These are phyloP conservation scores for Aspergillus bertholletiae DNA, from an alignment of 495 filamentous ascomycete genomes.

Conservation along the genomic window DNA sequence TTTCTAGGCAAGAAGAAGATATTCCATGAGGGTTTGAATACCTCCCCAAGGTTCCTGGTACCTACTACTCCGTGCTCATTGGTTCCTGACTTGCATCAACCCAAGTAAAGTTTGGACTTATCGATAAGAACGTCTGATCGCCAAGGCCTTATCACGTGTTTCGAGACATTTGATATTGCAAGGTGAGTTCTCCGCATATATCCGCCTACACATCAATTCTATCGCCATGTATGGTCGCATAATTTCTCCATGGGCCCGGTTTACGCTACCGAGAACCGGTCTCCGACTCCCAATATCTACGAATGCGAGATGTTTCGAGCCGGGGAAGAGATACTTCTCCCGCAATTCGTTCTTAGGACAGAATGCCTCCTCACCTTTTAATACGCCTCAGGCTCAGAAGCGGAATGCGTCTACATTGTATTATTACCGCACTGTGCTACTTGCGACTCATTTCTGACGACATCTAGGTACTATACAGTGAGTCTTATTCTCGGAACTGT, in stretches of 20 bases:
- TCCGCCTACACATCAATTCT: conserved; percentile 9
- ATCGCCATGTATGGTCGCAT: conserved; percentile 33
- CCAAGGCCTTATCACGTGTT: conserved; percentile 24
- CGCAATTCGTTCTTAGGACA: conserved; percentile 30
- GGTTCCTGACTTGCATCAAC: background rate
- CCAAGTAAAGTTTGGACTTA: conserved; percentile 5
- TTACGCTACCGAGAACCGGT: conserved; percentile 12
- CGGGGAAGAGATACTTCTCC: conserved; percentile 37
- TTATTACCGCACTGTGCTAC: background rate
- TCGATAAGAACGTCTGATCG: conserved; percentile 14
- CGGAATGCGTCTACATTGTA: conserved; percentile 45
- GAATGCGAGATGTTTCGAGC: conserved; percentile 14
- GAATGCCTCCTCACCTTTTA: conserved; percentile 34
- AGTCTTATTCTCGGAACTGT: conserved; percentile 87
- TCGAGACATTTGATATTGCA: conserved; percentile 9
- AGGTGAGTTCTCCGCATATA: conserved; percentile 9
- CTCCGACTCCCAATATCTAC: conserved; percentile 13
- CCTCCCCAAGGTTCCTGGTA: no score
- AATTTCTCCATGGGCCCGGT: conserved; percentile 25
- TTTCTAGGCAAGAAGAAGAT: no score
- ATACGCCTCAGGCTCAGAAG: conserved; percentile 38
- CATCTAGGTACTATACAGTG: conserved; percentile 72
- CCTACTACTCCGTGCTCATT: background rate
- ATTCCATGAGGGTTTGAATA: no score
- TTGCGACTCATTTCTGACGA: conserved; percentile 5